Conservation (phyloP, 768 basidiomycete genomes). For the Mycena leptocephala region DNA sequence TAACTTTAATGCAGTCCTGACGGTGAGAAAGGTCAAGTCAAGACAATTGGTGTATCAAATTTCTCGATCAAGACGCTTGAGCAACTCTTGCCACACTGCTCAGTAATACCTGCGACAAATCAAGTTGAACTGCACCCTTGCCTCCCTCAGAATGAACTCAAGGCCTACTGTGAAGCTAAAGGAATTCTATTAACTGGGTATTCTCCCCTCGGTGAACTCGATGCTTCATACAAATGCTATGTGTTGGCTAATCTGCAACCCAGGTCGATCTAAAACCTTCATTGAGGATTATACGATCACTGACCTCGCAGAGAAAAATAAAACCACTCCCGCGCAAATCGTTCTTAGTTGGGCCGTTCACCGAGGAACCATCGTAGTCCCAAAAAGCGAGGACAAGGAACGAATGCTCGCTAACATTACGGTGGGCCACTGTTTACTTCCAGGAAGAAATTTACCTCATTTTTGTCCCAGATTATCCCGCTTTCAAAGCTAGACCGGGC, state of each 20-base stretch:
- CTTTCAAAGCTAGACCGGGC: conserved; percentile 57
- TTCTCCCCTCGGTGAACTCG: conserved; percentile 29
- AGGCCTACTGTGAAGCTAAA: conserved; percentile 63
- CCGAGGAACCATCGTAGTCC: conserved; percentile 73
- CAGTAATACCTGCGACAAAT: conserved; percentile 68
- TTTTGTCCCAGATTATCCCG: conserved; percentile 50
- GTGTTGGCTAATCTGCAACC: neutral
- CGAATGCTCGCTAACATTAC: conserved; percentile 67
- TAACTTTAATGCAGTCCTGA: conserved; percentile 37
- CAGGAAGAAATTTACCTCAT: conserved; percentile 36
- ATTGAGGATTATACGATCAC: conserved; percentile 52
- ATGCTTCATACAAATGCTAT: neutral
- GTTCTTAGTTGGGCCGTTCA: conserved; percentile 78
- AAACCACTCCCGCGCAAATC: conserved; percentile 64
- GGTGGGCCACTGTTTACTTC: conserved; percentile 51
- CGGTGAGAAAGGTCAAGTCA: conserved; percentile 55
- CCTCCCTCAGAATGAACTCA: conserved; percentile 66
- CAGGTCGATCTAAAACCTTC: conserved; percentile 45
- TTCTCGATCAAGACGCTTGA: conserved; percentile 64
- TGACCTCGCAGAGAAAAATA: conserved; percentile 52
- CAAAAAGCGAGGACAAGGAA: conserved; percentile 69
- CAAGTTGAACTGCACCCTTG: conserved; percentile 74
- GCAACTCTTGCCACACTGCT: conserved; percentile 60
- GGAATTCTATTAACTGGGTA: conserved; percentile 62
- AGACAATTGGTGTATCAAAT: conserved; percentile 72